These are phyloP conservation scores for Pythium insidiosum DNA, from an alignment of 352 stramenopile genomes.

Conservation along the genomic window DNA sequence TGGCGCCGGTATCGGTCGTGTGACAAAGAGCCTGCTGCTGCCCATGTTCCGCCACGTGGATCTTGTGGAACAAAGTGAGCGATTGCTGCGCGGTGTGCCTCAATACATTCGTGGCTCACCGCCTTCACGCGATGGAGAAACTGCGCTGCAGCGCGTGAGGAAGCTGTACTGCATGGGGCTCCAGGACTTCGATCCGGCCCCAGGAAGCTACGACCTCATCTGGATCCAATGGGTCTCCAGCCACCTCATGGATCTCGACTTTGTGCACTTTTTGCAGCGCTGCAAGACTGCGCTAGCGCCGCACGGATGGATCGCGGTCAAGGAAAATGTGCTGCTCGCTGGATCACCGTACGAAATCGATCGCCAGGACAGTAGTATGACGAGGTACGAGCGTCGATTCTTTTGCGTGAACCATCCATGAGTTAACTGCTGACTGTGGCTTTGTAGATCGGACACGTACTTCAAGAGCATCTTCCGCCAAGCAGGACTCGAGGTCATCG, in stretches of 20 bases:
- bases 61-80: slow-evolving; percentile 91
- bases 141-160: slow-evolving; percentile 27
- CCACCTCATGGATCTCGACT: slow-evolving; percentile 94
- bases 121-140: no score
- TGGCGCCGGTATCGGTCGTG: slow-evolving; percentile 90
- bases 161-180: slow-evolving; percentile 89
- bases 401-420: background rate
- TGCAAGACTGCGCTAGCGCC: slow-evolving; percentile 66
- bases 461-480: slow-evolving; percentile 91
- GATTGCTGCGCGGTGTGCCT: slow-evolving; percentile 82
- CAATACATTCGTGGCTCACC: no score
- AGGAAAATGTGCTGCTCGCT: slow-evolving; percentile 89
- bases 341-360: slow-evolving; percentile 88
- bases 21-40: slow-evolving; percentile 92
- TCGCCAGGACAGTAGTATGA: slow-evolving; percentile 91
- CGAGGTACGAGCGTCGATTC: slow-evolving; percentile 35
- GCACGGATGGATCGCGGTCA: slow-evolving; percentile 54
- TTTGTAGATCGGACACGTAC: slow-evolving; percentile 58
- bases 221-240: slow-evolving; percentile 97
- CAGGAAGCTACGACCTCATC: slow-evolving; percentile 89
- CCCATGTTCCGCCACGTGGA: slow-evolving; percentile 86
- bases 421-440: background rate
- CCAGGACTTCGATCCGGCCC: slow-evolving; percentile 81
- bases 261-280: slow-evolving; percentile 88
- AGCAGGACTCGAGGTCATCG: slow-evolving; percentile 83